phyloP scores from a whole-genome alignment of 164 flowering plant genomes.

The Akebia trifoliata region DNA sequence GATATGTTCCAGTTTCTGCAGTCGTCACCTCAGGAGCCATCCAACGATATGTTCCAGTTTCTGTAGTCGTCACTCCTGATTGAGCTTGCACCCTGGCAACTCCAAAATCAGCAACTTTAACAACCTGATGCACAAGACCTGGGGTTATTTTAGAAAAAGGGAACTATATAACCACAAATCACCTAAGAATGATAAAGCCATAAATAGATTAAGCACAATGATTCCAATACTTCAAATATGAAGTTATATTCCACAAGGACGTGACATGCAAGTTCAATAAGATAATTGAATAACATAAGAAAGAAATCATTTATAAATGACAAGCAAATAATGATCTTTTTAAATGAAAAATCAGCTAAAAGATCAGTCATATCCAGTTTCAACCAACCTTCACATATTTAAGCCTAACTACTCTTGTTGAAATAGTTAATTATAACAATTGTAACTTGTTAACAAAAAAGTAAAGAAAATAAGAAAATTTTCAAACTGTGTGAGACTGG shows the following conservation, averaged over 20 bases:
- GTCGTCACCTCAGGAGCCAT: too few relatives aligned
- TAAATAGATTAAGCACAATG: background rate
- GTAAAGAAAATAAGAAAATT: too few relatives aligned
- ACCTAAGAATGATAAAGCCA: too few relatives aligned
- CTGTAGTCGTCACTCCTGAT: constrained; percentile 93
- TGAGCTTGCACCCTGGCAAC: constrained; percentile 87
- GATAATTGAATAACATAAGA: background rate
- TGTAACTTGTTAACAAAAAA: too few relatives aligned
- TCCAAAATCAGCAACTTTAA: constrained; percentile 97
- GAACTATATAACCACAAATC: background rate
- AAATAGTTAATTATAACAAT: too few relatives aligned
- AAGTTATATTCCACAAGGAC: background rate
- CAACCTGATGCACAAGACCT: constrained; percentile 59
- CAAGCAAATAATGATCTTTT: too few relatives aligned
- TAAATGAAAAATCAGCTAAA: too few relatives aligned
- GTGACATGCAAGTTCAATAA: background rate
- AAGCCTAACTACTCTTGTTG: background rate
- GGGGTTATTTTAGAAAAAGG: background rate
- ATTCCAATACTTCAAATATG: background rate
- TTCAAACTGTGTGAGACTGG: too few relatives aligned
- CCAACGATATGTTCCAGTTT: too few relatives aligned
- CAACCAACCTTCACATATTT: background rate
- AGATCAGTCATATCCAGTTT: background rate
- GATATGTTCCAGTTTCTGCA: constrained; percentile 97
- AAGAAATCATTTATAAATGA: background rate